Percentiles rank a stretch among this genome's conserved stretches.
Conservation (phyloP, 2,329 filamentous ascomycete species). For the Geoglossum cookeanum region DNA sequence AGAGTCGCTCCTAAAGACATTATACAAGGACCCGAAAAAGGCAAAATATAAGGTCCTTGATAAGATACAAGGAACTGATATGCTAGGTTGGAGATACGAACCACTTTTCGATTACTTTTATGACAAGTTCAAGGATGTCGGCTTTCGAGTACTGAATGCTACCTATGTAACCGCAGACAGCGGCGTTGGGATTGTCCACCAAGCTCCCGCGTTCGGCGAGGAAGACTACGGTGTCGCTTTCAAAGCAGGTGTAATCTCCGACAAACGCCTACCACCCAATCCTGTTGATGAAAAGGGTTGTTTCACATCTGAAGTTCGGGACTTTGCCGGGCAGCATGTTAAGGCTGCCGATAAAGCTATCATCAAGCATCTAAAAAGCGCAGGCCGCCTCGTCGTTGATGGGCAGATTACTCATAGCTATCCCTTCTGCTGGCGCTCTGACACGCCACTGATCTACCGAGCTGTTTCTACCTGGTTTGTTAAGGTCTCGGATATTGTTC, state of each 20-base stretch:
- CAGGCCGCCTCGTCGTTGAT: slow-evolving; percentile 61
- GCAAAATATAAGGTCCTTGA: slow-evolving; percentile 73
- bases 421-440: slow-evolving; percentile 86
- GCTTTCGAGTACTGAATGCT: slow-evolving; percentile 66
- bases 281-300: slow-evolving; percentile 71
- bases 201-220: slow-evolving; percentile 84
- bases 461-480: slow-evolving; percentile 93
- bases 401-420: slow-evolving; percentile 82
- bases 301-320: slow-evolving; percentile 57
- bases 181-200: slow-evolving; percentile 86
- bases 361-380: slow-evolving; percentile 67
- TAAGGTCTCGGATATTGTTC: slow-evolving; percentile 64
- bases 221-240: slow-evolving; percentile 82
- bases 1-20: slow-evolving; percentile 57
- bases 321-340: slow-evolving; percentile 76
- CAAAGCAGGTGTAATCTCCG: slow-evolving; percentile 56
- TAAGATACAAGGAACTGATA: slow-evolving; percentile 63
- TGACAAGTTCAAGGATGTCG: slow-evolving; percentile 69
- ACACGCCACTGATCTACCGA: slow-evolving; percentile 81
- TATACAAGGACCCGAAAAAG: slow-evolving; percentile 94
- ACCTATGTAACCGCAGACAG: slow-evolving; percentile 76
- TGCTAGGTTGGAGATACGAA: slow-evolving; percentile 77
- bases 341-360: slow-evolving; percentile 87
- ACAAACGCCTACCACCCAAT: slow-evolving; percentile 64
- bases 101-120: slow-evolving; percentile 82